A percentile compares a stretch with the other conserved stretches of the same genome.
Evolutionary conservation across 106 monocot genomes (phyloP).

Genomic region (Iris macrosiphon): DNA sequence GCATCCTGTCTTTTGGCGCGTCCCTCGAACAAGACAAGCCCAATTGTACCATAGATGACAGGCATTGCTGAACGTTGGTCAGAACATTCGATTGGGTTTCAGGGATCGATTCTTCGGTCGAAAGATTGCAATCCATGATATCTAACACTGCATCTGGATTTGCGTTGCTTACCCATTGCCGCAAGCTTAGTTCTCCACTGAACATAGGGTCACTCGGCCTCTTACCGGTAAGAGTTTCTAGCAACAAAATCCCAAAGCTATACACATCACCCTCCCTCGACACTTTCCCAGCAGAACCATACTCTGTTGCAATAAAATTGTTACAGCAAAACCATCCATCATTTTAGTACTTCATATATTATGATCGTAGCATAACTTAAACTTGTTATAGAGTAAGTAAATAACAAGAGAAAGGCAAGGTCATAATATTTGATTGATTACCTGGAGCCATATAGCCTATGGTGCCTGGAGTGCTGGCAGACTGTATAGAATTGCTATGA

Average conservation of each 20-base stretch:
- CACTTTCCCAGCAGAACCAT: conserved; percentile 4
- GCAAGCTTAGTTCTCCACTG: neutral
- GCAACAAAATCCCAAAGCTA: conserved; percentile 20
- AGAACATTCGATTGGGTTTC: neutral
- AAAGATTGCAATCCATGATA: neutral
- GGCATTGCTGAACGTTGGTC: neutral
- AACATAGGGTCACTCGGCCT: conserved; percentile 17
- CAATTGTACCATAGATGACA: too few species aligned
- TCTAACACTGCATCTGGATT: neutral
- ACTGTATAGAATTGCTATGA: neutral
- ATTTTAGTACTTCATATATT: too few species aligned
- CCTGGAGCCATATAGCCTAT: conserved; percentile 44
- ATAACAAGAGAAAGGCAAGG: too few species aligned
- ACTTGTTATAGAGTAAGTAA: neutral
- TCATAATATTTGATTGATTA: conserved; percentile 1
- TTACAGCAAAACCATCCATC: too few species aligned
- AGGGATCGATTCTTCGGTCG: neutral
- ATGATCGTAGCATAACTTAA: neutral
- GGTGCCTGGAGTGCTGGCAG: conserved; percentile 18
- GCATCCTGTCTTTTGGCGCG: neutral
- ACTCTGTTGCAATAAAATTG: conserved; percentile 17
- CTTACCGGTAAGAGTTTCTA: conserved; percentile 19
- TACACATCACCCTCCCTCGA: conserved; percentile 16
- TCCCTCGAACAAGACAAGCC: too few species aligned
- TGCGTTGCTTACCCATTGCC: neutral